These are phyloP conservation scores for Porcisia hertigi DNA, from an alignment of 208 protist genomes.

Conservation along the genomic window DNA sequence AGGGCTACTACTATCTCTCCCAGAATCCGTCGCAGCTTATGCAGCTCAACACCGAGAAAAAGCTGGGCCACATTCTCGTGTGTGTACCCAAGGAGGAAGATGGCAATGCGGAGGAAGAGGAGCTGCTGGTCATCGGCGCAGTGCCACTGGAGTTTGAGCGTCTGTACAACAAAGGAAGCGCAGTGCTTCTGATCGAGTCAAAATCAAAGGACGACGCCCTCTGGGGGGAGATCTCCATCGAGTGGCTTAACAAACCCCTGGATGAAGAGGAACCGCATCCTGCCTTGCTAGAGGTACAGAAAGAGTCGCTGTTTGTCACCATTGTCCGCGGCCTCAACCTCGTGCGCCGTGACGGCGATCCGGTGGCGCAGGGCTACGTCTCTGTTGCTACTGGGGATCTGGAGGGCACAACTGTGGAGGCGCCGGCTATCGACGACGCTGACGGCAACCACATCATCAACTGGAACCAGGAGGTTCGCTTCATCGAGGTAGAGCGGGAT, in stretches of 20 bases:
- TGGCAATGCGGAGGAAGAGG: slow-evolving; percentile 58
- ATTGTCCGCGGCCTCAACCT: slow-evolving; percentile 83
- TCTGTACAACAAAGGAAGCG: slow-evolving; percentile 75
- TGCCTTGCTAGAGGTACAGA: slow-evolving; percentile 37
- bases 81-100: slow-evolving; percentile 79
- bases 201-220: slow-evolving; percentile 86
- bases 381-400: slow-evolving; percentile 71
- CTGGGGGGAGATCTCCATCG: slow-evolving; percentile 86
- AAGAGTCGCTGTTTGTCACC: slow-evolving; percentile 79
- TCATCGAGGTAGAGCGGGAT: slow-evolving; percentile 65
- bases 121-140: slow-evolving; percentile 86
- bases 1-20: slow-evolving; percentile 86
- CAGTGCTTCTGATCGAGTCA: slow-evolving; percentile 87
- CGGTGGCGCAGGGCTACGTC: slow-evolving; percentile 53
- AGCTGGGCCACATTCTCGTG: slow-evolving; percentile 86
- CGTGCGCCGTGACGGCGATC: slow-evolving; percentile 34
- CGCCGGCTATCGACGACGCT: slow-evolving; percentile 50
- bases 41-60: slow-evolving; percentile 87
- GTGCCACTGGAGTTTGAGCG: slow-evolving; percentile 87
- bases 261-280: slow-evolving; percentile 39
- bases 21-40: slow-evolving; percentile 79
- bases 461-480: slow-evolving; percentile 91
- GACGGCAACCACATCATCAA: slow-evolving; percentile 50
- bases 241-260: slow-evolving; percentile 72
- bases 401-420: slow-evolving; percentile 68